phyloP scores from a whole-genome alignment of 768 basidiomycete species.

The Tubosaeta sp. region DNA sequence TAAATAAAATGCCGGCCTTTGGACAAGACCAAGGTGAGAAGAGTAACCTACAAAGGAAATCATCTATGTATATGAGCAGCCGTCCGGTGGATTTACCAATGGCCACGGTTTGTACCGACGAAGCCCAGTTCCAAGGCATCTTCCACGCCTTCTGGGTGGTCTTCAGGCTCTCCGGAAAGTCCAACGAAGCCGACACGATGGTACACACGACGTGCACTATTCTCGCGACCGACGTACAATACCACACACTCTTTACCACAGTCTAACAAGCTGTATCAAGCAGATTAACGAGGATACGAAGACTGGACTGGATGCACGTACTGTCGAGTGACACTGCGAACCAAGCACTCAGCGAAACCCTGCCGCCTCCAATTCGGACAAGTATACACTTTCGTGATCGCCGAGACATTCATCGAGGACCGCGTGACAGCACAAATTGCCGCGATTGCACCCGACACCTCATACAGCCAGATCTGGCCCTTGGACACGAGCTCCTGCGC shows the following conservation, averaged over 20 bases:
- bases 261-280: conserved; percentile 32
- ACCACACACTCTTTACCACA: conserved; percentile 46
- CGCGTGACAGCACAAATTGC: conserved; percentile 57
- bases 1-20: neutral
- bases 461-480: conserved; percentile 52
- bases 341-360: conserved; percentile 51
- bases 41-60: neutral
- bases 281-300: neutral
- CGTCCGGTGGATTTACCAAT: conserved; percentile 40
- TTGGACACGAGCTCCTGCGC: conserved; percentile 45
- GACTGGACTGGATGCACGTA: conserved; percentile 21
- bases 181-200: conserved; percentile 51
- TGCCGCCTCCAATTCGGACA: conserved; percentile 39
- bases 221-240: conserved; percentile 51
- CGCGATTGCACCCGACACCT: conserved; percentile 37
- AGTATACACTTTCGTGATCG: conserved; percentile 59
- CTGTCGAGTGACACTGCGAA: conserved; percentile 43
- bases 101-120: conserved; percentile 42
- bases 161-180: conserved; percentile 32
- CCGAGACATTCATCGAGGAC: conserved; percentile 44
- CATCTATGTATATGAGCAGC: neutral
- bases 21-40: neutral
- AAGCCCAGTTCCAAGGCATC: conserved; percentile 54
- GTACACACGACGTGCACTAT: conserved; percentile 49
- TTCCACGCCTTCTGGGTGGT: conserved; percentile 39